A percentile compares a stretch with the other conserved stretches of the same genome.
phyloP scores from a whole-genome alignment of 2,329 filamentous ascomycete genomes.

The Cadophora gregata region DNA sequence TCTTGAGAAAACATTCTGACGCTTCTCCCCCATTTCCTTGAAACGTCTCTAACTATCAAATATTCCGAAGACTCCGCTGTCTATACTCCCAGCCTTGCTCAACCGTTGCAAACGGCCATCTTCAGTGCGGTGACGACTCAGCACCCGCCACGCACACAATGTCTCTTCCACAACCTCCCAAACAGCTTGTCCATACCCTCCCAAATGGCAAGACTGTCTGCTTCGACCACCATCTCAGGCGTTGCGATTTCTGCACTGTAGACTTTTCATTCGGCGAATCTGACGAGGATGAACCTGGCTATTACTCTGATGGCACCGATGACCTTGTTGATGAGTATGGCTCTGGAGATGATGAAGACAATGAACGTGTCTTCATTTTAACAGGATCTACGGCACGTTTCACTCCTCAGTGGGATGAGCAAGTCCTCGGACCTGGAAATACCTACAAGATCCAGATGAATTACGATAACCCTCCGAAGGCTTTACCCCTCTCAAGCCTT shows the following conservation, averaged over 20 bases:
- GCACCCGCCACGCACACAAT: not conserved
- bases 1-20: no score
- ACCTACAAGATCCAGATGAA: not conserved
- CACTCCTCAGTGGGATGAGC: constrained; percentile 10
- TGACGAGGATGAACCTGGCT: not conserved
- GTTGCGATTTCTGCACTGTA: not conserved
- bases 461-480: constrained; percentile 10
- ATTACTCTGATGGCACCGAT: not conserved
- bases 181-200: not conserved
- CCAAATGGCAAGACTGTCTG: constrained; percentile 8
- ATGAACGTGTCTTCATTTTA: constrained; percentile 10
- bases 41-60: no score
- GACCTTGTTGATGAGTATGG: not conserved
- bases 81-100: no score
- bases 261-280: constrained; percentile 4
- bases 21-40: no score
- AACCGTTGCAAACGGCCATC: not conserved
- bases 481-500: constrained; percentile 18
- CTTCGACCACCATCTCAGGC: constrained; percentile 12
- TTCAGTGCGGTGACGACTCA: not conserved
- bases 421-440: constrained; percentile 3
- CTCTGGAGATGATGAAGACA: constrained; percentile 2
- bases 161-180: not conserved
- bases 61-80: no score
- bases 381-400: not conserved